Conservation (phyloP, 192 early-diverging fungal species). For the Chytriomyces sp. region DNA sequence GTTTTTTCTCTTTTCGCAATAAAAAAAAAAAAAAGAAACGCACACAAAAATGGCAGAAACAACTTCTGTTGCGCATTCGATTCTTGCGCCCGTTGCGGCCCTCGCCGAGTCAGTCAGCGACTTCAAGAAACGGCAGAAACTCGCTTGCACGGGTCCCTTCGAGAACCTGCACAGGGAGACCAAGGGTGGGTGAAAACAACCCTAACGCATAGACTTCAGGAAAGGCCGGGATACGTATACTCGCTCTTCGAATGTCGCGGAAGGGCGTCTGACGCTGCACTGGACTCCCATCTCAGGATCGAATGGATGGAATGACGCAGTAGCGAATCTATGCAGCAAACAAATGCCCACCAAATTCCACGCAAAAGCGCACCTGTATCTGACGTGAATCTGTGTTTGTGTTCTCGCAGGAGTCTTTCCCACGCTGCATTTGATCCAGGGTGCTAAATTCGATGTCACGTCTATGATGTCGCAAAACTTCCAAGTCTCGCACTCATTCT, state of each 20-base stretch:
- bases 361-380: no score
- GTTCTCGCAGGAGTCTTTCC: slow-evolving; percentile 71
- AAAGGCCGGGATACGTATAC: no score
- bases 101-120: slow-evolving; percentile 4
- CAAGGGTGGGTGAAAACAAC: slow-evolving; percentile 62
- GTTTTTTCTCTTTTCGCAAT: slow-evolving; percentile 10
- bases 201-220: no score
- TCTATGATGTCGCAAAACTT: slow-evolving; percentile 94
- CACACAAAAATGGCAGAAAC: slow-evolving; percentile 6
- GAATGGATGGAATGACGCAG: no score
- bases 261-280: no score
- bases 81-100: slow-evolving; percentile 23
- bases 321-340: no score
- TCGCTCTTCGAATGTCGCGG: no score
- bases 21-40: slow-evolving; percentile 1
- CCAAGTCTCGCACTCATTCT: slow-evolving; percentile 91
- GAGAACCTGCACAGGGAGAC: slow-evolving; percentile 82
- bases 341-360: neutral
- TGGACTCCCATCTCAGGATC: no score
- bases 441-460: slow-evolving; percentile 90
- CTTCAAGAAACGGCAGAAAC: slow-evolving; percentile 42
- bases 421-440: slow-evolving; percentile 90
- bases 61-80: neutral
- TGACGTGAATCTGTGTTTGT: slow-evolving; percentile 5
- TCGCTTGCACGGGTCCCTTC: slow-evolving; percentile 82